A percentile compares a stretch with the other conserved stretches of the same genome.
These are phyloP conservation scores for Trametopsis cervina DNA, from an alignment of 768 basidiomycete species.

Conservation along the genomic window DNA sequence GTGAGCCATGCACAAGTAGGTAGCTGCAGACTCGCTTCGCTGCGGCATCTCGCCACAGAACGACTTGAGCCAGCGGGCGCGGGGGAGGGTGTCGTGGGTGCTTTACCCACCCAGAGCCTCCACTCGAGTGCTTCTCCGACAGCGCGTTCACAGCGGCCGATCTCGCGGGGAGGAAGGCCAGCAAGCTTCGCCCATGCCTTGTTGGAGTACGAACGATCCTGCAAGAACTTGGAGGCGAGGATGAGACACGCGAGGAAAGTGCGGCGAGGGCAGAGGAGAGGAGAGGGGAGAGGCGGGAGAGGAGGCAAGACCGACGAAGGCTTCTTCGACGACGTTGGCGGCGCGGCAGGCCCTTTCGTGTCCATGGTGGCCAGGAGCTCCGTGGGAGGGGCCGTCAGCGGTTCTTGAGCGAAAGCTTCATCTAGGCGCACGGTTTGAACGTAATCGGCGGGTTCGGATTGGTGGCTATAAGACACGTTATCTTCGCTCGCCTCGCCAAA, in stretches of 20 bases:
- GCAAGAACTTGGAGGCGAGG: conserved; percentile 86
- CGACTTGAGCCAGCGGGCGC: background rate
- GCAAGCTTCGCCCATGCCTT: conserved; percentile 91
- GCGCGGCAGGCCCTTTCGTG: background rate
- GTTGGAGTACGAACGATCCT: conserved; percentile 92
- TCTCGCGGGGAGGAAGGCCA: conserved; percentile 80
- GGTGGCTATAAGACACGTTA: background rate
- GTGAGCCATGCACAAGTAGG: conserved; percentile 15
- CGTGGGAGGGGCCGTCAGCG: conserved; percentile 10
- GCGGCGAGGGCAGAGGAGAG: conserved; percentile 81
- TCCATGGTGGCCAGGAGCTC: conserved; percentile 1
- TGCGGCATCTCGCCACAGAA: conserved; percentile 16
- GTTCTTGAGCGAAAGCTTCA: background rate
- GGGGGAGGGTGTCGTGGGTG: conserved; percentile 20
- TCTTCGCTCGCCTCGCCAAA: background rate
- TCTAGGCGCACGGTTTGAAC: background rate
- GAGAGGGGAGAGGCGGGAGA: conserved; percentile 53
- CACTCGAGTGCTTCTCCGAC: conserved; percentile 82
- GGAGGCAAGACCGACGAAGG: conserved; percentile 12
- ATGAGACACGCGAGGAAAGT: conserved; percentile 87
- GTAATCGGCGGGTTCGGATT: background rate
- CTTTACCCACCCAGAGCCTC: conserved; percentile 91
- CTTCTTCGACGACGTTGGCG: conserved; percentile 3
- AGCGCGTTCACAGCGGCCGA: conserved; percentile 83
- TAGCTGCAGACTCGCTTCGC: conserved; percentile 7